Base-by-base conservation (phyloP, 2,329 filamentous ascomycete species). In the Penicillium sp. region DNA sequence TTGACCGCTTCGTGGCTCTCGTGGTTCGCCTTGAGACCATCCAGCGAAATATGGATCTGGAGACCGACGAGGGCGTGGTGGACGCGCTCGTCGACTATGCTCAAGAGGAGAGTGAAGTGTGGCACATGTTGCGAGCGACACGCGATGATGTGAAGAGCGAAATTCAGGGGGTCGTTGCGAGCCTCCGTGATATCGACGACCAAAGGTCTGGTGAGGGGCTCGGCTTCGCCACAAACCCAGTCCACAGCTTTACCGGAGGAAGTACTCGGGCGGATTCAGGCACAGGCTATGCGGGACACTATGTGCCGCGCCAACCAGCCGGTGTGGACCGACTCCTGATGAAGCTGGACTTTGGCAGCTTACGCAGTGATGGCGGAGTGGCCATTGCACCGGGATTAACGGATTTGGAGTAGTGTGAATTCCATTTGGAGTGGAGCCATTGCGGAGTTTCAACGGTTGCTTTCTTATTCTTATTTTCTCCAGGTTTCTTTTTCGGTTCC, bases 241-340 rank as follows among this genome's bases (percentile, higher is more conserved):
- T 6, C 6, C 27, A 46, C 16, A 21, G 27, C 13, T 27, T 31
- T 3, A n/a, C 9, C 14, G 39, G 41, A 26, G 27, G 26, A 19
- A 41, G 4, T 35, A 45, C 3, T 14, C 41, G 31, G 16, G n/a
- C 21, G 19, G 21, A 45, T 19, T 21, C 43, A 33, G 53, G 52
- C 43, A 47, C 55, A 14, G 58, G 59, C n/a, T 43, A 58, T 16
- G 52, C 55, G 3, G 50, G 50, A 10, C 69, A 74, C 60, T 96
- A 90, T 71, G 81, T 87, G 29, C 89, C 91, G 1, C 82, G 85
- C 60, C 86, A 89, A 58, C 84, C 91, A 3, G 90, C 90, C 0
- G 90, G 91, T 1, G 86, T 97, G 46, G 91, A 96, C 76, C 82
- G 90, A 57, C 75, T 97, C 70, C 74, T 97, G 70, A 96, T 96